Evolutionary conservation across 192 early-diverging fungal genomes (phyloP).

Genomic region (Coemansia sp.): DNA sequence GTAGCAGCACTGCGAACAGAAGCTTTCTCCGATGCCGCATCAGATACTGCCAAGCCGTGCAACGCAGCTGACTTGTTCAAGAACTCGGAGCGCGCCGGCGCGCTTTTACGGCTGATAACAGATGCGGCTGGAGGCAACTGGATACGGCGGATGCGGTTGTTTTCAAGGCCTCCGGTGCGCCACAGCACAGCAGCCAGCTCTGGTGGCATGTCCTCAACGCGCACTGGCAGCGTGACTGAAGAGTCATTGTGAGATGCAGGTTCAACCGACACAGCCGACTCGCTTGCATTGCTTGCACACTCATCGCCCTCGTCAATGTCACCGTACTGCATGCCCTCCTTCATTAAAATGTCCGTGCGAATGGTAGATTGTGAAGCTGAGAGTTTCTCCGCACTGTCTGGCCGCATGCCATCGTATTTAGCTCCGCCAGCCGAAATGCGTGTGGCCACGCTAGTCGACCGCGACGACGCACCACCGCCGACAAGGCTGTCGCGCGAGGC

Average conservation of each 20-base stretch:
- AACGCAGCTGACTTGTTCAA: not conserved
- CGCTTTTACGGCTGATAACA: not conserved
- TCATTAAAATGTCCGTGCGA: constrained; percentile 42
- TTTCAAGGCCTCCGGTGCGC: constrained; percentile 45
- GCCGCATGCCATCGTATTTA: constrained; percentile 31
- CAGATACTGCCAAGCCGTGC: not conserved
- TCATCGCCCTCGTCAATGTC: constrained; percentile 34
- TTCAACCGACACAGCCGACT: constrained; percentile 42
- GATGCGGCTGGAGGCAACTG: constrained; percentile 9
- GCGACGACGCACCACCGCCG: constrained; percentile 47
- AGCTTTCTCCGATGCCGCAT: not conserved
- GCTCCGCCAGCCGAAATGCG: constrained; percentile 36
- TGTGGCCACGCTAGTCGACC: constrained; percentile 42
- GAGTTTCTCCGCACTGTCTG: constrained; percentile 32
- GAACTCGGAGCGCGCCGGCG: not conserved
- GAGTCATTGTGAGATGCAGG: constrained; percentile 27
- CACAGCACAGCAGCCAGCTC: constrained; percentile 49
- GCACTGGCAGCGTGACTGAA: constrained; percentile 43
- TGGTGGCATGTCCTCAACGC: constrained; percentile 41
- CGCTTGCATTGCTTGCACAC: constrained; percentile 18
- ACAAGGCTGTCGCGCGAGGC: constrained; percentile 44
- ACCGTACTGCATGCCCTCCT: constrained; percentile 42
- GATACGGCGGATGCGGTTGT: constrained; percentile 32
- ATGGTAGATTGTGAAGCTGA: constrained; percentile 50
- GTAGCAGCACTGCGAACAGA: constrained; percentile 5